These are phyloP conservation scores for Hypoxylon lenormandii DNA, from an alignment of 495 filamentous ascomycete species.

Conservation along the genomic window DNA sequence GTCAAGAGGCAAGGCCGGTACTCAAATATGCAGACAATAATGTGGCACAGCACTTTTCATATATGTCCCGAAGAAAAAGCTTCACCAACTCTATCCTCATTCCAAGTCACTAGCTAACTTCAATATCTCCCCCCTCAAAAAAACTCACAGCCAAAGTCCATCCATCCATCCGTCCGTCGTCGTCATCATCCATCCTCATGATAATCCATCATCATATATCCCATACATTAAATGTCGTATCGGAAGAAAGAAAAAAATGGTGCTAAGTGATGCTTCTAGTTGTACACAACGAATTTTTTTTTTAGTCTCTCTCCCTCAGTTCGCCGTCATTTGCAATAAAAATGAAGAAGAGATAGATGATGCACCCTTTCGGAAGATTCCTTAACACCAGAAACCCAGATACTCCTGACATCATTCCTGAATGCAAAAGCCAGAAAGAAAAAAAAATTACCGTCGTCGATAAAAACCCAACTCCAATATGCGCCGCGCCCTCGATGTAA, in stretches of 20 bases:
- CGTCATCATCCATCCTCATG: conserved; percentile 10
- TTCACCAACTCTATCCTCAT: no score
- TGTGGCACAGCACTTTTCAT: no score
- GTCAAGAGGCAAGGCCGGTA: no score
- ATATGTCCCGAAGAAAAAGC: no score
- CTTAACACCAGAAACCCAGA: conserved; percentile 9
- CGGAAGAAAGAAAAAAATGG: conserved; percentile 4
- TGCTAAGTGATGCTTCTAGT: conserved; percentile 28
- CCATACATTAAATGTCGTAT: conserved; percentile 30
- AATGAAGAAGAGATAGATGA: conserved; percentile 5
- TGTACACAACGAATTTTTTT: conserved; percentile 20
- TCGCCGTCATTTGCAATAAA: conserved; percentile 10
- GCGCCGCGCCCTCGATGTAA: conserved; percentile 28
- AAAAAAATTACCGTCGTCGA: no score
- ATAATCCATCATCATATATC: conserved; percentile 1
- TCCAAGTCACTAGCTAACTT: no score
- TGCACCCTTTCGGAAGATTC: not conserved
- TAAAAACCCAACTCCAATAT: no score
- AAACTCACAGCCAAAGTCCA: not conserved
- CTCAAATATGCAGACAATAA: no score
- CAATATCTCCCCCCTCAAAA: no score
- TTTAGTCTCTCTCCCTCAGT: not conserved
- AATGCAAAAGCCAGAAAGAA: not conserved
- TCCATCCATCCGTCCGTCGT: not conserved
- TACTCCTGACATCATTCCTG: conserved; percentile 4